phyloP scores from a whole-genome alignment of 2,329 filamentous ascomycete species.

The Dryadomyces sulphureus region DNA sequence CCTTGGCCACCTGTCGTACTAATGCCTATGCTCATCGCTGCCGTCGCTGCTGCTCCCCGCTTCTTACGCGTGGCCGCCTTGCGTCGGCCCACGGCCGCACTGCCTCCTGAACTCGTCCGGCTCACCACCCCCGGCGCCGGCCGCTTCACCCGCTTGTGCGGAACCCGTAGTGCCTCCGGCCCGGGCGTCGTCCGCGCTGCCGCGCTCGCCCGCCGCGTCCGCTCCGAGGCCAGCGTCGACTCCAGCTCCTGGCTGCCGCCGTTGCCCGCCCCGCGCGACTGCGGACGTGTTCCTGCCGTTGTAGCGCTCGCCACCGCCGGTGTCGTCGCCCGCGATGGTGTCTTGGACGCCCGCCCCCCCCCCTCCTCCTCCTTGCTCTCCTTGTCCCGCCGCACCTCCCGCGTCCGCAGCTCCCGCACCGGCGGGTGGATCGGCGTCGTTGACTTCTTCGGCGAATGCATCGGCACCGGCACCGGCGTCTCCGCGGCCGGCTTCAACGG shows the following conservation, averaged over 20 bases:
- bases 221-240: constrained; percentile 33
- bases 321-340: constrained; percentile 6
- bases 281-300: constrained; percentile 8
- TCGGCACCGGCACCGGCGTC: constrained; percentile 16
- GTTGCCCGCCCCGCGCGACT: constrained; percentile 15
- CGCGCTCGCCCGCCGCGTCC: constrained; percentile 40
- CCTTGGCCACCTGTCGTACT: constrained; percentile 14
- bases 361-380: neutral
- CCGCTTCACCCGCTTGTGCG: constrained; percentile 48
- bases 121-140: constrained; percentile 61
- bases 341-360: constrained; percentile 1
- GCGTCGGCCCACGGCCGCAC: constrained; percentile 55
- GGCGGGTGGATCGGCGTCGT: constrained; percentile 20
- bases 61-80: constrained; percentile 57
- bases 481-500: constrained; percentile 17
- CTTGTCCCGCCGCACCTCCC: constrained; percentile 14
- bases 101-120: constrained; percentile 43
- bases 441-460: constrained; percentile 18
- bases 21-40: neutral
- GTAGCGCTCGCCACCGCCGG: constrained; percentile 1
- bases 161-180: constrained; percentile 25
- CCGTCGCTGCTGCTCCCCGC: constrained; percentile 20
- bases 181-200: constrained; percentile 42
- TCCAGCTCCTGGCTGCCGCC: constrained; percentile 29
- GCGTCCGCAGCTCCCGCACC: constrained; percentile 18